phyloP scores from a whole-genome alignment of 177 flowering plant species.

The Tripterygium wilfordii region DNA sequence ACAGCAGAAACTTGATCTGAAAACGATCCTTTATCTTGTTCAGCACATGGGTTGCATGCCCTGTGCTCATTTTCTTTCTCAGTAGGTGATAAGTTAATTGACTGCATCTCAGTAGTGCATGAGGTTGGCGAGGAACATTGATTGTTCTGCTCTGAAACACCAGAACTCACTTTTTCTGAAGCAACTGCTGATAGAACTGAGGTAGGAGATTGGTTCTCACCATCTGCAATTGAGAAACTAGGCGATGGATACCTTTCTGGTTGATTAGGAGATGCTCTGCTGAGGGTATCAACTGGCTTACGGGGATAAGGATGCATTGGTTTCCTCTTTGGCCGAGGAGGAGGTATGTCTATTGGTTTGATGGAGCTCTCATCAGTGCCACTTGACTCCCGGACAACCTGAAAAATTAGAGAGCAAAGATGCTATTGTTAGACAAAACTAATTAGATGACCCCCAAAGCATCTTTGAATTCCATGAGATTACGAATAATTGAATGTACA shows the following conservation, averaged over 20 bases:
- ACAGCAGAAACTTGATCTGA: constrained; percentile 4
- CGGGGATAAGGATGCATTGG: constrained; percentile 93
- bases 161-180: constrained; percentile 36
- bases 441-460: constrained; percentile 5
- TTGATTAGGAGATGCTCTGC: constrained; percentile 19
- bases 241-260: constrained; percentile 34
- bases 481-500: too few species aligned
- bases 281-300: constrained; percentile 32
- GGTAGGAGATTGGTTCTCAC: constrained; percentile 53
- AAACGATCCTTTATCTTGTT: constrained; percentile 14
- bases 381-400: constrained; percentile 65
- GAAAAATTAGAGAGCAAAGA: constrained; percentile 6
- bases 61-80: constrained; percentile 15
- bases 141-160: constrained; percentile 30
- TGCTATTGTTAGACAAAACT: neutral
- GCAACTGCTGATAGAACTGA: constrained; percentile 57
- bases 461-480: too few species aligned
- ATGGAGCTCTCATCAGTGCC: constrained; percentile 22
- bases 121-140: constrained; percentile 38
- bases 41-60: constrained; percentile 9
- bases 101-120: constrained; percentile 14
- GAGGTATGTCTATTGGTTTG: constrained; percentile 81
- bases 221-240: constrained; percentile 21
- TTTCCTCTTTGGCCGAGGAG: constrained; percentile 93
- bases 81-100: constrained; percentile 1